Base-by-base conservation (phyloP, 495 filamentous ascomycete genomes). In the Niebla homalea region DNA sequence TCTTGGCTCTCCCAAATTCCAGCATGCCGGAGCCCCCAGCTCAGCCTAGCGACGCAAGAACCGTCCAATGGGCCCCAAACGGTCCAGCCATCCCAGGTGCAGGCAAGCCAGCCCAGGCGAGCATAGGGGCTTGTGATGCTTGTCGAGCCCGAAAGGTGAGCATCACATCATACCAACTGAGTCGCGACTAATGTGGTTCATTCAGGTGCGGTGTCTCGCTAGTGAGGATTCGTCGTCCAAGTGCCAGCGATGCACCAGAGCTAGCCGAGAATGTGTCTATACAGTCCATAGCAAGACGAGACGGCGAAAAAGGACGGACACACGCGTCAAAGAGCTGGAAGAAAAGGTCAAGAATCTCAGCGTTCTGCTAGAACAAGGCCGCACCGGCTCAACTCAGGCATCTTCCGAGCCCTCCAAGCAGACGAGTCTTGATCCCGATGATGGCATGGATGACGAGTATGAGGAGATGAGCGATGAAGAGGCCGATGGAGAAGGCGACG, bases 241-340 rank as follows among this genome's bases (percentile, higher is more conserved):
- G 2, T 97, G 90, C 64, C 85, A 83, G 60, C 78, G 90, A 40
- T 97, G 90, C 61, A 78, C 79, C 16, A 95, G 94, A 64, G 85
- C 89, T 1, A 74, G 76, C 29, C 72, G 89, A n/a, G 69, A 73
- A 52, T 97, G 90, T 54, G 63, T 94, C 20, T 82, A 93, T 38
- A 94, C 88, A 12, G 77, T 77, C 32, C 89, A 89, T 1, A 87
- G 78, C 16, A 73, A 88, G 15, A 95, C 93, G 63, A 71, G 90
- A 16, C 85, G 89, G 68, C 49, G 54, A 11, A 94, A 92, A 69
- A 94, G 94, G 69, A 87, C 85, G 23, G 90, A 95, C 60, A 88
- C 78, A 48, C 78, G 89, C 22, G 89, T 97, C 4, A 83, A 88
- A 15, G 90, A 96, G 66, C 70, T 97, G 37, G 90, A 97, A 66